Evolutionary conservation across 1,139 yeast species (phyloP).

Genomic region (Eremothecium gossypii): DNA sequence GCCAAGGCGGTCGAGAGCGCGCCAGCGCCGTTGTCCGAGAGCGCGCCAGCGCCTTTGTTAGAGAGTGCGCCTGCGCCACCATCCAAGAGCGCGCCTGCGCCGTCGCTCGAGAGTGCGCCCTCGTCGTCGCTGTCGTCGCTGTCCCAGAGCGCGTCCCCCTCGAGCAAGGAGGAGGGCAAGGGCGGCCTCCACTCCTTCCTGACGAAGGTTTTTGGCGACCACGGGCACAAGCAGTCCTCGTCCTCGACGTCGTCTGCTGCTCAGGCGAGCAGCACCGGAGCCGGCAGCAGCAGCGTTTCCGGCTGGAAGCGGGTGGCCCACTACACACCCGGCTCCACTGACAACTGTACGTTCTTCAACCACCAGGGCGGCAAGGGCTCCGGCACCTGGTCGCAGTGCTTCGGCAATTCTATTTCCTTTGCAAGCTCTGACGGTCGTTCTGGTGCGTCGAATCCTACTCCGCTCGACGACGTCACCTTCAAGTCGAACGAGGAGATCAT

Average conservation of each 20-base stretch:
- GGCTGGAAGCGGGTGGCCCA: constrained; percentile 72
- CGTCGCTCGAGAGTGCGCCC: constrained; percentile 16
- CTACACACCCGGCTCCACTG: constrained; percentile 55
- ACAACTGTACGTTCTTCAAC: constrained; percentile 76
- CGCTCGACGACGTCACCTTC: constrained; percentile 54
- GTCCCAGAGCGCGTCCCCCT: constrained; percentile 7
- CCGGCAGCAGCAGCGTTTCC: constrained; percentile 34
- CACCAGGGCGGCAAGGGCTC: constrained; percentile 73
- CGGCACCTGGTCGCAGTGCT: constrained; percentile 74
- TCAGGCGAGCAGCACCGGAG: constrained; percentile 26
- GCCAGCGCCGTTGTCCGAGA: constrained; percentile 6
- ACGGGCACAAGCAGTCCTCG: constrained; percentile 11
- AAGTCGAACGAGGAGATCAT: constrained; percentile 67
- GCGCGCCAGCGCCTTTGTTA: constrained; percentile 11
- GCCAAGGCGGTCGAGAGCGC: background rate
- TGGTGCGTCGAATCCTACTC: constrained; percentile 52
- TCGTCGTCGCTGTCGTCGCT: constrained; percentile 11
- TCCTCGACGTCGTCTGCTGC: constrained; percentile 22
- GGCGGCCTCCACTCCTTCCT: constrained; percentile 14
- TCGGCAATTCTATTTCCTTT: constrained; percentile 82
- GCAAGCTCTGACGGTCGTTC: constrained; percentile 65
- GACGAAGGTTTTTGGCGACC: constrained; percentile 9
- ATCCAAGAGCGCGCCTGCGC: constrained; percentile 19
- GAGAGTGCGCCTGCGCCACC: constrained; percentile 18
- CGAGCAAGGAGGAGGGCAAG: constrained; percentile 1